Conservation (phyloP, 768 basidiomycete species). For the Pisolithus microcarpus region DNA sequence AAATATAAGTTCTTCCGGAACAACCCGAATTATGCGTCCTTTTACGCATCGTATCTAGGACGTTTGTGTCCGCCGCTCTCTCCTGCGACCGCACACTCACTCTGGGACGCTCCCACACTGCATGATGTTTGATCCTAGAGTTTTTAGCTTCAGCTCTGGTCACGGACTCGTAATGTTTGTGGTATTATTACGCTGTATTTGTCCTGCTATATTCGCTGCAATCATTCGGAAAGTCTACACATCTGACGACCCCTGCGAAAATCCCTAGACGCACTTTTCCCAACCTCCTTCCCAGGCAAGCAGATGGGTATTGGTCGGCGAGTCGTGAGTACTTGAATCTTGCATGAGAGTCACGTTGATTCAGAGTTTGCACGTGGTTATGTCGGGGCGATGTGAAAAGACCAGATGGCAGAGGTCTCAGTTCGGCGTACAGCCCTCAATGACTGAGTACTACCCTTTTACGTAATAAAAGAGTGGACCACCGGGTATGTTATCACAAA, state of each 20-base stretch:
- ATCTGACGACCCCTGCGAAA: slow-evolving; percentile 15
- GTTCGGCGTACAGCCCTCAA: too few species aligned
- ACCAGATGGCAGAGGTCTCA: too few species aligned
- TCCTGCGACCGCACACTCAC: slow-evolving; percentile 8
- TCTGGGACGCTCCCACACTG: neutral
- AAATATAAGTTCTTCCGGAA: slow-evolving; percentile 7
- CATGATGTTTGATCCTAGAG: slow-evolving; percentile 3
- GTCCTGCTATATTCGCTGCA: slow-evolving; percentile 15
- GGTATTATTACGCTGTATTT: slow-evolving; percentile 19
- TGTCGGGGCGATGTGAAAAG: too few species aligned
- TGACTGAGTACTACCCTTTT: too few species aligned
- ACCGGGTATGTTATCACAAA: too few species aligned
- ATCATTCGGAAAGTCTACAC: slow-evolving; percentile 8
- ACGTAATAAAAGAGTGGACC: too few species aligned
- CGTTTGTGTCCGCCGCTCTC: neutral
- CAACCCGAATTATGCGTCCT: neutral
- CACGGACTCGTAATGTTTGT: slow-evolving; percentile 12
- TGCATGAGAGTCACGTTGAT: neutral
- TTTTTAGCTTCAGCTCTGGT: slow-evolving; percentile 6
- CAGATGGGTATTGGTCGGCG: neutral
- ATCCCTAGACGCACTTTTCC: slow-evolving; percentile 7
- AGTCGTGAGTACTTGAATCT: neutral
- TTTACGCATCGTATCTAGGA: slow-evolving; percentile 1
- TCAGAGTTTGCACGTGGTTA: neutral
- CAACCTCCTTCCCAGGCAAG: neutral